A percentile compares a stretch with the other conserved stretches of the same genome.
Conservation (phyloP, 495 filamentous ascomycete species). For the Chaetomidium leptoderma region DNA sequence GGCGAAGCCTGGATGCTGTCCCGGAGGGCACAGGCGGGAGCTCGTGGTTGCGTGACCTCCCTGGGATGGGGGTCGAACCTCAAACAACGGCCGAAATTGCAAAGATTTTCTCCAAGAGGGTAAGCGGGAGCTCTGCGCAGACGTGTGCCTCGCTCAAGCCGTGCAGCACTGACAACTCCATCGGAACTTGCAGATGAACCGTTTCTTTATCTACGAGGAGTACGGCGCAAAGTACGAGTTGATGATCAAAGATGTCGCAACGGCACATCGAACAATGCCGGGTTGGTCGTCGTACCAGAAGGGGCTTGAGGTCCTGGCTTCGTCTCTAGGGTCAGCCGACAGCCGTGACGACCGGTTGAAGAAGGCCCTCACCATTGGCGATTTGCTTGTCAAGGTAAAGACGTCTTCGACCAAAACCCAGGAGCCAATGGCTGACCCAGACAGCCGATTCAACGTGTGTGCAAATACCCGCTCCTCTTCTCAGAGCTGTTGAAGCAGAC, state of each 20-base stretch:
- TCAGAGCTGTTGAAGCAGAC: slow-evolving; percentile 76
- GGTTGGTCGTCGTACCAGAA: slow-evolving; percentile 79
- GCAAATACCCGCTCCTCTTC: slow-evolving; percentile 87
- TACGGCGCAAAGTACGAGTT: slow-evolving; percentile 84
- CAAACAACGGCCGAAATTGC: slow-evolving; percentile 69
- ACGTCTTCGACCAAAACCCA: not conserved
- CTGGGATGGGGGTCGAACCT: slow-evolving; percentile 62
- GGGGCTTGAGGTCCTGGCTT: slow-evolving; percentile 81
- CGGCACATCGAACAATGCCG: slow-evolving; percentile 61
- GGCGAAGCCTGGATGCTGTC: slow-evolving; percentile 58
- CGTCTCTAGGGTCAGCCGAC: slow-evolving; percentile 67
- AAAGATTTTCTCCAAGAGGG: slow-evolving; percentile 69
- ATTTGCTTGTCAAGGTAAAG: slow-evolving; percentile 87
- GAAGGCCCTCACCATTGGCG: slow-evolving; percentile 73
- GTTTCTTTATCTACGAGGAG: slow-evolving; percentile 81
- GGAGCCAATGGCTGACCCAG: slow-evolving; percentile 20
- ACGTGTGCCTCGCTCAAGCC: too few relatives aligned
- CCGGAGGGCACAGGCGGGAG: slow-evolving; percentile 45
- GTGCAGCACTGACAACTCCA: not conserved
- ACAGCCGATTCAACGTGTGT: slow-evolving; percentile 84
- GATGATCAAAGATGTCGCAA: slow-evolving; percentile 70
- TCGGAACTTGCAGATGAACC: slow-evolving; percentile 57
- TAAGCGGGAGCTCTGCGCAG: slow-evolving; percentile 37
- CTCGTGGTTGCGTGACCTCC: slow-evolving; percentile 44
- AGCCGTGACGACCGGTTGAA: slow-evolving; percentile 57